Evolutionary conservation across 352 stramenopile genomes (phyloP), one percentile per base, ranked within the genome.

Genomic region (Phytophthora boehmeriae): DNA sequence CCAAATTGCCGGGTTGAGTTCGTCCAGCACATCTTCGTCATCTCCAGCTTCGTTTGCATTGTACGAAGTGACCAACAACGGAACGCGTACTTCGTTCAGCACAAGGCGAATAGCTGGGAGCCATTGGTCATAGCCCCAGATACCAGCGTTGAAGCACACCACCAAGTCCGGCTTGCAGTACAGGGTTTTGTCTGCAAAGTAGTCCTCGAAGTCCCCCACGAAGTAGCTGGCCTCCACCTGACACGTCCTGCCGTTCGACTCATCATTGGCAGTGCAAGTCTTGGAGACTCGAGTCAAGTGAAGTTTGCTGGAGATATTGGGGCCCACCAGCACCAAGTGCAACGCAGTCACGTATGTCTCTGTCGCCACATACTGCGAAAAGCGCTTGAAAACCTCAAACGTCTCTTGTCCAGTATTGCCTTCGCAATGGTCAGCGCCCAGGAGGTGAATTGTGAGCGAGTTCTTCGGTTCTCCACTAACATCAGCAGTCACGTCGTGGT

Each of bases 71-170:
- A 96, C 74, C 44, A 96, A 55, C 39, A 93, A 63, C 25, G 86
- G 86, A 32, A 80, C 73, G 22, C 67, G 55, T 14, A 88, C 67
- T 19, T 77, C 75, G 27, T 71, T 62, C 39, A 94, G 71, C 49
- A 95, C 78, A 36, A 89, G 59, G 45, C 59, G 56, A 20, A 96
- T 75, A 17, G 86, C 87, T 19, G 86, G 86, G 8, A 90, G 51
- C 88, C 88, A 96, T 58, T 93, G 74, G 59, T 96, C 85, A 60
- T 96, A 96, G 36, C 88, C 88, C 88, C 88, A 96, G 23, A 96
- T 82, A 4, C 88, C 88, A 13, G 88, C 88, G 44, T 96, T 95
- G 54, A 95, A 96, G 55, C 83, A 93, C 36, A 92, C 80, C 1
- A 77, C 74, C 5, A 93, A 68, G 50, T 92, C 76, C 4, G 87